phyloP scores from a whole-genome alignment of 1,284 basidiomycete genomes.

The Ceratorhiza oryzae-sativae region DNA sequence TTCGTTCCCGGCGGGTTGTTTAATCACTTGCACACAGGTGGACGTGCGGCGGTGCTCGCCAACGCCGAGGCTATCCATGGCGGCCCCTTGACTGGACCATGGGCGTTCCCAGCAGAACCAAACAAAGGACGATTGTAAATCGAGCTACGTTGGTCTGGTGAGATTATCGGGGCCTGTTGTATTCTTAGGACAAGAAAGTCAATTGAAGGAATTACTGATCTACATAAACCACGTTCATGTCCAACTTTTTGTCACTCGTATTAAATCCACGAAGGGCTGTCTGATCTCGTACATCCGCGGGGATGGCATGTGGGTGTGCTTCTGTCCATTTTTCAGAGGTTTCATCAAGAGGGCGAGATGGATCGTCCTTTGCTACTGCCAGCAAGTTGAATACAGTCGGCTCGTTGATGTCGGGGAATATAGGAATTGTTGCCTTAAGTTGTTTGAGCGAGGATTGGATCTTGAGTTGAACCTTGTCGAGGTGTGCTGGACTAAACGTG shows the following conservation, averaged over 20 bases:
- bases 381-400: slow-evolving; percentile 31
- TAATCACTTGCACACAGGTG: slow-evolving; percentile 1
- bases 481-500: slow-evolving; percentile 1
- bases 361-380: slow-evolving; percentile 26
- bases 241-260: slow-evolving; percentile 19
- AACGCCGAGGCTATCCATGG: slow-evolving; percentile 31
- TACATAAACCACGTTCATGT: slow-evolving; percentile 22
- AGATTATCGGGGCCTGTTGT: no score
- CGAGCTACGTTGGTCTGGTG: not conserved
- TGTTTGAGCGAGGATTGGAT: slow-evolving; percentile 29
- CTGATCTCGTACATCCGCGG: slow-evolving; percentile 17
- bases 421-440: slow-evolving; percentile 28
- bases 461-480: slow-evolving; percentile 28
- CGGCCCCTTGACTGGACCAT: slow-evolving; percentile 26
- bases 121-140: not conserved
- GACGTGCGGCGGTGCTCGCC: slow-evolving; percentile 4
- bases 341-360: not conserved
- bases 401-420: slow-evolving; percentile 31
- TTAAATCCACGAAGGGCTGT: slow-evolving; percentile 23
- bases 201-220: slow-evolving; percentile 11
- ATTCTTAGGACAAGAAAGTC: not conserved
- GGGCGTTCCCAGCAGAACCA: not conserved
- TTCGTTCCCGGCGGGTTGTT: not conserved
- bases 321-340: slow-evolving; percentile 19
- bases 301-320: slow-evolving; percentile 19